These are phyloP conservation scores for Ophiostoma sp. DNA, from an alignment of 2,329 filamentous ascomycete genomes.

Conservation along the genomic window DNA sequence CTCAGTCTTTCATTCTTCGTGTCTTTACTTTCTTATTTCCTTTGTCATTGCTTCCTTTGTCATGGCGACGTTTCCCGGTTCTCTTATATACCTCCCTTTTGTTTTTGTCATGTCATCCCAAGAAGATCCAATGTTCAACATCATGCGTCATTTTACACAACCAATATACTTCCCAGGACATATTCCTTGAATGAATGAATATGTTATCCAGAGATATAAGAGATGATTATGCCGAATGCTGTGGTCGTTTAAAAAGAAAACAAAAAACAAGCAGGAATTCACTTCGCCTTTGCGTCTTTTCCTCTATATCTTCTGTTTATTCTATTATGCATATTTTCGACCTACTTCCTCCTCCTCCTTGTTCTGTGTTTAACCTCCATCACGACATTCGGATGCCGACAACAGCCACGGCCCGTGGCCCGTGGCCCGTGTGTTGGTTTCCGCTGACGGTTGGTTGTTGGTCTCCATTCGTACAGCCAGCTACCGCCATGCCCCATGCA, in stretches of 20 bases:
- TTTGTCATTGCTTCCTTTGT: neutral
- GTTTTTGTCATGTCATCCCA: neutral
- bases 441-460: neutral
- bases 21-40: neutral
- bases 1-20: neutral
- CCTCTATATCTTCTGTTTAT: neutral
- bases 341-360: neutral
- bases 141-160: no score
- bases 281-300: neutral
- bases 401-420: slow-evolving; percentile 2
- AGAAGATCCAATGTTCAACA: no score
- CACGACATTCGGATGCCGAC: neutral
- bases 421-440: neutral
- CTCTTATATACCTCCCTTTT: slow-evolving; percentile 11
- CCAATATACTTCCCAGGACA: no score
- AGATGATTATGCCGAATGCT: no score
- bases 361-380: neutral
- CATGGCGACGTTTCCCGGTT: neutral
- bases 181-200: no score
- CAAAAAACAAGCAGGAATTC: no score
- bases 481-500: neutral
- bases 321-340: no score
- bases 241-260: no score
- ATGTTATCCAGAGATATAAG: no score
- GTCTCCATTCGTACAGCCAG: neutral